Evolutionary conservation across 2,329 filamentous ascomycete species (phyloP).

Genomic region (Nemania sp.): DNA sequence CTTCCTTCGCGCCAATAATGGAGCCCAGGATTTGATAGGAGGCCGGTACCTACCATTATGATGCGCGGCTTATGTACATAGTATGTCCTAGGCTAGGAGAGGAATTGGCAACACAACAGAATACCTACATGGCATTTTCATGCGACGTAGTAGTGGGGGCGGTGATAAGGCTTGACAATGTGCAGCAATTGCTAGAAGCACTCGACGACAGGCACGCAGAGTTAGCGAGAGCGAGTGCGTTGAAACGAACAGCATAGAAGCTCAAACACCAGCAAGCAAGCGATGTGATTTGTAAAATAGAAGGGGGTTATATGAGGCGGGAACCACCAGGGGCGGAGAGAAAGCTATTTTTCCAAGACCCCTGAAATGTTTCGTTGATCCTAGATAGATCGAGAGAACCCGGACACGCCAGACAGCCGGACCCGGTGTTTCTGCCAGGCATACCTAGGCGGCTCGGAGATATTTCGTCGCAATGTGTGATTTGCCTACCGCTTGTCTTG

Average conservation of each 20-base stretch:
- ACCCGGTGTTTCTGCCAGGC: conserved; percentile 2
- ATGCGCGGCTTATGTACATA: not conserved
- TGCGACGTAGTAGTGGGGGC: not conserved
- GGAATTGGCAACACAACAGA: not conserved
- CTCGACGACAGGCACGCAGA: not conserved
- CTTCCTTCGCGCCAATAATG: not conserved
- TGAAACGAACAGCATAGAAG: not conserved
- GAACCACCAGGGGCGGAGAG: not conserved
- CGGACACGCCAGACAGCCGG: not conserved
- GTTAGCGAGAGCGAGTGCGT: not conserved
- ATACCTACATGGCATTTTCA: not conserved
- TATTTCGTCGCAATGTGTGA: conserved; percentile 17
- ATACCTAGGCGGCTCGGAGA: conserved; percentile 5
- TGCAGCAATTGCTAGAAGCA: not conserved
- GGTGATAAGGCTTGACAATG: conserved; percentile 11
- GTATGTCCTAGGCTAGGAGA: not conserved
- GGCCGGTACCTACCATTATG: not conserved
- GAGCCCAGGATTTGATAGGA: conserved; percentile 1
- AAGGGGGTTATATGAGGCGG: conserved; percentile 1
- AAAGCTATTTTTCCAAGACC: not conserved
- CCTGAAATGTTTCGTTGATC: conserved; percentile 22
- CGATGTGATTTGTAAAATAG: conserved; percentile 21
- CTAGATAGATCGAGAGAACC: not conserved
- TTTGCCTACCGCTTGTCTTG: not conserved
- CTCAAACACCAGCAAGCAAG: conserved; percentile 13